phyloP scores from a whole-genome alignment of 371 early-diverging fungal species.

The Mucor saturninus region DNA sequence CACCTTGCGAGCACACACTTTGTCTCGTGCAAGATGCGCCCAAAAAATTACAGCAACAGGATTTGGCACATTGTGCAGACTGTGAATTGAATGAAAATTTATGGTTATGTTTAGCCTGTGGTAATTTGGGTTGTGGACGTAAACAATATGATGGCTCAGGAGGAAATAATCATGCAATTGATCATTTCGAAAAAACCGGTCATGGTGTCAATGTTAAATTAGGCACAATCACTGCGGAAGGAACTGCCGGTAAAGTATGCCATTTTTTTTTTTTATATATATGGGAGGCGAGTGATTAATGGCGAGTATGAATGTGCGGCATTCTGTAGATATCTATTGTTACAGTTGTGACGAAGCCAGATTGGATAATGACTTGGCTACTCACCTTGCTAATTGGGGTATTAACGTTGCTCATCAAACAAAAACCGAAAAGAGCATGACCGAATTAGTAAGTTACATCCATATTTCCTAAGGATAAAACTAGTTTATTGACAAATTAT shows the following conservation, averaged over 20 bases:
- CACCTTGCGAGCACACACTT: slow-evolving; percentile 82
- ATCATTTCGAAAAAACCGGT: slow-evolving; percentile 84
- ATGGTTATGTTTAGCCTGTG: slow-evolving; percentile 84
- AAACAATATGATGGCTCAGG: slow-evolving; percentile 97
- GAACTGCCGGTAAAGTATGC: slow-evolving; percentile 75
- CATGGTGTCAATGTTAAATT: slow-evolving; percentile 91
- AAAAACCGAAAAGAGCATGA: slow-evolving; percentile 93
- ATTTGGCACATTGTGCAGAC: slow-evolving; percentile 76
- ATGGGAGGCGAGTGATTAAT: neutral
- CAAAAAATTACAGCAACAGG: slow-evolving; percentile 53
- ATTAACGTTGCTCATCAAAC: slow-evolving; percentile 81
- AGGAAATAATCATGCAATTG: slow-evolving; percentile 98
- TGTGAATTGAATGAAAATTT: slow-evolving; percentile 91
- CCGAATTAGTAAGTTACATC: slow-evolving; percentile 66
- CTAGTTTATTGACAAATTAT: slow-evolving; percentile 30
- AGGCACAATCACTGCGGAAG: slow-evolving; percentile 98
- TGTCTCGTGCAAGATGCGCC: slow-evolving; percentile 67
- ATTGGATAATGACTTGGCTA: slow-evolving; percentile 78
- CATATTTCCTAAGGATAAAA: too few relatives aligned
- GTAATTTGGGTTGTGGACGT: slow-evolving; percentile 82
- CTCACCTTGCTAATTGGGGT: slow-evolving; percentile 86
- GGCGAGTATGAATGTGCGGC: too few relatives aligned
- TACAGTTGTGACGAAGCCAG: slow-evolving; percentile 88
- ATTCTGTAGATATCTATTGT: slow-evolving; percentile 83
- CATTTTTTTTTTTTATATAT: neutral